Percentiles rank a stretch among this genome's conserved stretches.
phyloP scores from a whole-genome alignment of 495 filamentous ascomycete genomes.

The Chaetomidium leptoderma region DNA sequence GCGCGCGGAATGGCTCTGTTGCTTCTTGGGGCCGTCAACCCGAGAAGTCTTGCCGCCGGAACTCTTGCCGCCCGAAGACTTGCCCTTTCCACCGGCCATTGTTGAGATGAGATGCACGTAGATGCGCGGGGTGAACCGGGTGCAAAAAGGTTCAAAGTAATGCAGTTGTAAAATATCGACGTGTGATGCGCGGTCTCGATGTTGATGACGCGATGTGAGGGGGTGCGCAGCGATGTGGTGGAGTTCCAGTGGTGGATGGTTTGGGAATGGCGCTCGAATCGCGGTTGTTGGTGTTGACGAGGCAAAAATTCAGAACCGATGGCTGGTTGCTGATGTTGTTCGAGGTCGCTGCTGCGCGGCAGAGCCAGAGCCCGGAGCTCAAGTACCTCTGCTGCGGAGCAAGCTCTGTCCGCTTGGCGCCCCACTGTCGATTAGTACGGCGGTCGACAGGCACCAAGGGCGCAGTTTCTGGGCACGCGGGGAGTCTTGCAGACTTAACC shows the following conservation, averaged over 20 bases:
- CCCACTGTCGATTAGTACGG: constrained; percentile 14
- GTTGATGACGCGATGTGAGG: constrained; percentile 18
- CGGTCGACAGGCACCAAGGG: constrained; percentile 13
- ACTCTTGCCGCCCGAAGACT: constrained; percentile 85
- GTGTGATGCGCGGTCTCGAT: constrained; percentile 17
- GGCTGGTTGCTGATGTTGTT: constrained; percentile 29
- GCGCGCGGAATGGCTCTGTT: constrained; percentile 97
- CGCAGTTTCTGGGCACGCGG: constrained; percentile 10
- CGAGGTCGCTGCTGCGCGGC: constrained; percentile 25
- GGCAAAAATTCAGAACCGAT: constrained; percentile 34
- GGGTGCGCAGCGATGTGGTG: constrained; percentile 16
- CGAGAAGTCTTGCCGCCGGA: constrained; percentile 82
- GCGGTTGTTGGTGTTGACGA: constrained; percentile 33
- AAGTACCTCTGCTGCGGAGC: constrained; percentile 7
- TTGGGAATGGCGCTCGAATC: constrained; percentile 20
- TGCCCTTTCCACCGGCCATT: constrained; percentile 84
- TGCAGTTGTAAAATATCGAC: neutral
- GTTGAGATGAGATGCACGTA: constrained; percentile 29
- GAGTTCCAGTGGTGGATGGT: constrained; percentile 19
- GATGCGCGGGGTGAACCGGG: constrained; percentile 27
- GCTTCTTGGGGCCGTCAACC: constrained; percentile 68
- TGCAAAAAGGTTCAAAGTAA: constrained; percentile 3
- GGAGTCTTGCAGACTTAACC: too few species aligned
- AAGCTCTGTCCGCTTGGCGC: constrained; percentile 13
- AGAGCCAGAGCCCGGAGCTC: constrained; percentile 4